These are phyloP conservation scores for Leccinum variicolor DNA, from an alignment of 768 basidiomycete genomes.

Conservation along the genomic window DNA sequence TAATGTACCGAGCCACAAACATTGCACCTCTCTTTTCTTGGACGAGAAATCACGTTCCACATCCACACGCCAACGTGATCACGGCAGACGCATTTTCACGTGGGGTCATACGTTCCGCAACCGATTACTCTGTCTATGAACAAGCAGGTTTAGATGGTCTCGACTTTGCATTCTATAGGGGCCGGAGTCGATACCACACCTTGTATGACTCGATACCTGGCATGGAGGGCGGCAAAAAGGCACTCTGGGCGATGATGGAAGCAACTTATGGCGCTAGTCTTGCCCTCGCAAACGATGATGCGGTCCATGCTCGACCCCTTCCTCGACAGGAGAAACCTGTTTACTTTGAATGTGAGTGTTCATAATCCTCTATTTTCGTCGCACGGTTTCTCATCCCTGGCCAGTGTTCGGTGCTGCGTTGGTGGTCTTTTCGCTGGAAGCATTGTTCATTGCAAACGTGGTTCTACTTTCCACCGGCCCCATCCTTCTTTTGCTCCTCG, in stretches of 20 bases:
- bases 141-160: conserved; percentile 59
- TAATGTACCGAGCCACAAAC: conserved; percentile 72
- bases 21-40: conserved; percentile 55
- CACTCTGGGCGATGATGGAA: conserved; percentile 83
- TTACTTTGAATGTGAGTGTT: conserved; percentile 69
- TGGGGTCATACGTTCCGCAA: conserved; percentile 63
- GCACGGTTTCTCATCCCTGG: not conserved
- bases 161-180: conserved; percentile 77
- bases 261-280: conserved; percentile 51
- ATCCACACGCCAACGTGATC: conserved; percentile 72
- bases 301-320: conserved; percentile 23
- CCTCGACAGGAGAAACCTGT: conserved; percentile 36
- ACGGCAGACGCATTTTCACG: conserved; percentile 66
- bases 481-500: conserved; percentile 45
- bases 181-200: conserved; percentile 75
- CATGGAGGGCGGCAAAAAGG: conserved; percentile 47
- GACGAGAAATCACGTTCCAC: conserved; percentile 41
- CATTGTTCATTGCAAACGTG: conserved; percentile 55
- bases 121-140: conserved; percentile 72
- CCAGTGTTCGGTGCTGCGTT: conserved; percentile 59
- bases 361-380: not conserved
- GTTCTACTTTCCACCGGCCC: conserved; percentile 64
- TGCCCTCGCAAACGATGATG: conserved; percentile 48
- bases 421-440: conserved; percentile 50
- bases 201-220: conserved; percentile 64